Conservation (phyloP, 2,329 filamentous ascomycete species). For the Fusarium sp. region DNA sequence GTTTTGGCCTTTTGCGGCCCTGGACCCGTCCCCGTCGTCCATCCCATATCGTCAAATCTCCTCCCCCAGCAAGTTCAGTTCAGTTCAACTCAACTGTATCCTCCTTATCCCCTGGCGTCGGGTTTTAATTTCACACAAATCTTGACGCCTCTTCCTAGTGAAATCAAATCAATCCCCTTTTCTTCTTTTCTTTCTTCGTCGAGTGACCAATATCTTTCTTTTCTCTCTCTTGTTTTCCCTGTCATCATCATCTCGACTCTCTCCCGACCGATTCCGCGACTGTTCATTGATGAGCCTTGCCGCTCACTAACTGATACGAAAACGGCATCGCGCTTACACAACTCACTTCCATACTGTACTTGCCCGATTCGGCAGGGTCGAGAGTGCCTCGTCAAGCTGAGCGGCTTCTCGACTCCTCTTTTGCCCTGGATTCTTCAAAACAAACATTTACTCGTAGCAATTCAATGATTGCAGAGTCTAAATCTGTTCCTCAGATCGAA, state of each 20-base stretch:
- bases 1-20: background rate
- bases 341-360: constrained; percentile 30
- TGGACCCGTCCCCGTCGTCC: constrained; percentile 9
- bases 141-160: constrained; percentile 24
- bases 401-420: constrained; percentile 14
- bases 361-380: constrained; percentile 40
- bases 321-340: constrained; percentile 45
- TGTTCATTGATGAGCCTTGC: constrained; percentile 37
- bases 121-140: constrained; percentile 40
- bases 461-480: constrained; percentile 23
- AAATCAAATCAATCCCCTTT: constrained; percentile 25
- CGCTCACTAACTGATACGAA: constrained; percentile 30
- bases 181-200: constrained; percentile 3
- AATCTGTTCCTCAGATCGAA: constrained; percentile 39
- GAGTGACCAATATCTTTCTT: constrained; percentile 20
- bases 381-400: constrained; percentile 34
- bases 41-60: constrained; percentile 9
- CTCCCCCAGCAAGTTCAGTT: constrained; percentile 20
- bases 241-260: background rate
- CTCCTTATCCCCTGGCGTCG: constrained; percentile 22
- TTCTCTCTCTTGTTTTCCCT: background rate
- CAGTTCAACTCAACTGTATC: constrained; percentile 13
- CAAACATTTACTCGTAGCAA: background rate
- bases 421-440: background rate
- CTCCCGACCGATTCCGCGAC: constrained; percentile 7